Evolutionary conservation across 2,329 filamentous ascomycete species (phyloP), one percentile per base, ranked within the genome.

Genomic region (Xylaria sp.): DNA sequence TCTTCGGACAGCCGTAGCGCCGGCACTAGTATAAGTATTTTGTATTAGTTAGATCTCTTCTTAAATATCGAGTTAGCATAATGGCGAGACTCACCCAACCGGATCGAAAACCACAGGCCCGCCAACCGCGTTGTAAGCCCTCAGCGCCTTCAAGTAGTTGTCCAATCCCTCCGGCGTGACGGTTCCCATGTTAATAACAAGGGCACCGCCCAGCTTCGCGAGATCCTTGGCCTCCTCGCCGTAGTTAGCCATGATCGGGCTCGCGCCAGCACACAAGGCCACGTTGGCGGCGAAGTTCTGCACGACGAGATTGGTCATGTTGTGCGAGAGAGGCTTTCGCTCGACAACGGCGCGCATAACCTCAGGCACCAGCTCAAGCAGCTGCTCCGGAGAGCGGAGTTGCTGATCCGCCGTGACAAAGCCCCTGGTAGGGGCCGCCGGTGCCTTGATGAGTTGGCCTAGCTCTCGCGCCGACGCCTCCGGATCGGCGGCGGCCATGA

Each of bases 271-370:
- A 39, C 91, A 89, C 17, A 98, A 86, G 47, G 93, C 93, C 2
- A 98, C 91, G 76, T 97, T 98, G 61, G 96, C 95, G 17, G 94
- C 93, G 75, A 98, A 92, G 81, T 98, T 97, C 76, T 97, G 94
- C 24, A 98, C 95, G 0, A 98, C 95, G 61, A 94, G 85, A 78
- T 98, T 98, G 61, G 96, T 98, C 93, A 98, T 98, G 81, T 97
- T 98, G 81, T 98, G 95, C 59, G 92, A 92, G 24, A 98, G 85
- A 0, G 94, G 94, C 65, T 87, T 90, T 51, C 81, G 84, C 2
- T 83, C 78, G 4, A 87, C 87, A 56, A 97, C 86, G 5, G 85
- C 83, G 67, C 82, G 83, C 51, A 97, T 83, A 19, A 92, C 81
- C 48, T 75, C 75, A 1, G 80, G 78, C 3, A 79, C 77, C 12